These are phyloP conservation scores for Spizellomyces sp. DNA, from an alignment of 192 early-diverging fungal genomes.

Conservation along the genomic window DNA sequence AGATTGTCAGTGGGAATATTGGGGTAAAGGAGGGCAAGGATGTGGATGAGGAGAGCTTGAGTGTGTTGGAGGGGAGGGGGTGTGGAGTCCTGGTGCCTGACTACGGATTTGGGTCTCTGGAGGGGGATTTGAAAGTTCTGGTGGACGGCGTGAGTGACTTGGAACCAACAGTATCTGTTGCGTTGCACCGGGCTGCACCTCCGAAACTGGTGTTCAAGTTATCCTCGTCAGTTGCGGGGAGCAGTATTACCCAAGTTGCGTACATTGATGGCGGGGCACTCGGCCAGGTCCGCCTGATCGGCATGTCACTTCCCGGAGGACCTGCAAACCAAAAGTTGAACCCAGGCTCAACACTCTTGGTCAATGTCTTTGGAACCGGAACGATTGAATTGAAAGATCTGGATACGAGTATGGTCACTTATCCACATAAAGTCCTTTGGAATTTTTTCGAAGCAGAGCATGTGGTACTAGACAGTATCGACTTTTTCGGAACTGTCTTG, in stretches of 20 bases:
- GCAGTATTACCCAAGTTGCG: too few species aligned
- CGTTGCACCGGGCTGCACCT: neutral
- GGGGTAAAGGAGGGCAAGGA: too few species aligned
- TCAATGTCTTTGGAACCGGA: slow-evolving; percentile 1
- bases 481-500: too few species aligned
- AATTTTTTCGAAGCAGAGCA: neutral
- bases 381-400: neutral
- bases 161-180: neutral
- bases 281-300: too few species aligned
- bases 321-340: neutral
- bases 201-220: neutral
- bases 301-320: too few species aligned
- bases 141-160: slow-evolving; percentile 2
- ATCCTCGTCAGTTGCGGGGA: too few species aligned
- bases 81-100: too few species aligned
- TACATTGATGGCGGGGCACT: too few species aligned
- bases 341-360: slow-evolving; percentile 3
- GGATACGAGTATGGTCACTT: slow-evolving; percentile 7
- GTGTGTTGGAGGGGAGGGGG: too few species aligned
- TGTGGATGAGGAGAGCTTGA: too few species aligned
- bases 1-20: neutral
- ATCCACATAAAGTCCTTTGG: slow-evolving; percentile 1
- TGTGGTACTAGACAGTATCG: too few species aligned
- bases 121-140: neutral
- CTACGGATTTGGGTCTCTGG: too few species aligned